Percentiles rank a stretch among this genome's conserved stretches.
These are phyloP conservation scores for Pythium biforme DNA, from an alignment of 352 stramenopile genomes.

Conservation along the genomic window DNA sequence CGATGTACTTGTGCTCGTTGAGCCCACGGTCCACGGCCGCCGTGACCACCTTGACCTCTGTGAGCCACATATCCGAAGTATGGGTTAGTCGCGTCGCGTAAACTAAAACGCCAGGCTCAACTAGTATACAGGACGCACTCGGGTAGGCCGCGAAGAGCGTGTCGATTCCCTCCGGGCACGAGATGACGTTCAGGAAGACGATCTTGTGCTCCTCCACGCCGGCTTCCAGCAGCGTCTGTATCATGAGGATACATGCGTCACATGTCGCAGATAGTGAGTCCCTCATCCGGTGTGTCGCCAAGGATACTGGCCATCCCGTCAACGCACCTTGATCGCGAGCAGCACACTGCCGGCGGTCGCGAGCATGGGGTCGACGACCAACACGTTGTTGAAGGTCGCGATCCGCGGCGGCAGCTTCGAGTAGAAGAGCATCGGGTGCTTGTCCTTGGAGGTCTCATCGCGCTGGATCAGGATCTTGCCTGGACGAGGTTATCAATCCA, in stretches of 20 bases:
- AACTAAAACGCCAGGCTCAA: too few species aligned
- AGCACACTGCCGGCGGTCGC: slow-evolving; percentile 89
- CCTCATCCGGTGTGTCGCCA: too few species aligned
- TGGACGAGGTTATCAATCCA: too few species aligned
- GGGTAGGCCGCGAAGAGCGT: slow-evolving; percentile 74
- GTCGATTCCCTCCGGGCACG: slow-evolving; percentile 88
- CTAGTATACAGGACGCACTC: slow-evolving; percentile 38
- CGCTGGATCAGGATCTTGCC: slow-evolving; percentile 98
- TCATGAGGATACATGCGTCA: not conserved
- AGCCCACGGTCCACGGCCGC: slow-evolving; percentile 81
- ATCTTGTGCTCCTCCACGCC: slow-evolving; percentile 90
- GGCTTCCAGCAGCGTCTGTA: slow-evolving; percentile 79
- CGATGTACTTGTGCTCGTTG: slow-evolving; percentile 96
- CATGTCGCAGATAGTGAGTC: slow-evolving; percentile 17
- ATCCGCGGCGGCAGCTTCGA: slow-evolving; percentile 92
- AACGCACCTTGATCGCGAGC: slow-evolving; percentile 87
- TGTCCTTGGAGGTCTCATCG: slow-evolving; percentile 89
- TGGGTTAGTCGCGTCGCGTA: slow-evolving; percentile 25
- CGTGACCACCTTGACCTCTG: slow-evolving; percentile 79
- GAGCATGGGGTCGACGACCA: slow-evolving; percentile 98
- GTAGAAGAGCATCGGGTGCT: slow-evolving; percentile 91
- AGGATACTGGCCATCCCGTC: too few species aligned
- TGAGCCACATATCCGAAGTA: slow-evolving; percentile 24
- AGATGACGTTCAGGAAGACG: slow-evolving; percentile 95
- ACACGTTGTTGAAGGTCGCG: slow-evolving; percentile 72